A percentile compares a stretch with the other conserved stretches of the same genome.
phyloP scores from a whole-genome alignment of 495 filamentous ascomycete species.

The Pseudevernia furfuracea region DNA sequence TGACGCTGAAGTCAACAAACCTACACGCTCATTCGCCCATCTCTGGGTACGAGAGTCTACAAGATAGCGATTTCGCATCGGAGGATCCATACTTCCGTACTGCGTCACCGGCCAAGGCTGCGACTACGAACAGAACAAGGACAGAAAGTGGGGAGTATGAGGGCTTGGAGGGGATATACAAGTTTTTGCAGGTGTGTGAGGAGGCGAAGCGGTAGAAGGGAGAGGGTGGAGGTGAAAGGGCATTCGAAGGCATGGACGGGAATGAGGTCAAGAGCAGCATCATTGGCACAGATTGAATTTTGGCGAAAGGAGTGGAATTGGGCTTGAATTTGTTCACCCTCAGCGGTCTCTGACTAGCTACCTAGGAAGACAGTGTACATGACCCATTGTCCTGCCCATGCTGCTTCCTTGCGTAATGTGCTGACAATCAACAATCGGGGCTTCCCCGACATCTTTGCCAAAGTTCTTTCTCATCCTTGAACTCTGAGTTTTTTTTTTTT shows the following conservation, averaged over 20 bases:
- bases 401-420: neutral
- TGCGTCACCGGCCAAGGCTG: constrained; percentile 6
- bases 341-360: neutral
- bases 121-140: constrained; percentile 27
- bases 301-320: neutral
- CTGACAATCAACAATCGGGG: neutral
- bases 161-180: constrained; percentile 77
- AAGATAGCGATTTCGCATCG: constrained; percentile 31
- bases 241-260: neutral
- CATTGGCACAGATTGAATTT: constrained; percentile 3
- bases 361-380: neutral
- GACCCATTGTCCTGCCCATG: neutral
- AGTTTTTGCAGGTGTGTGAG: constrained; percentile 83
- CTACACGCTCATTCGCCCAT: constrained; percentile 13
- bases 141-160: constrained; percentile 56
- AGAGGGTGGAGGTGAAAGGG: neutral
- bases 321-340: neutral
- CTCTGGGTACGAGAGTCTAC: constrained; percentile 30
- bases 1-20: constrained; percentile 15
- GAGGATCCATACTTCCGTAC: constrained; percentile 34
- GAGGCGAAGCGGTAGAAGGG: constrained; percentile 37
- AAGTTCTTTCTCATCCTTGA: neutral
- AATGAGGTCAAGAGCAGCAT: neutral
- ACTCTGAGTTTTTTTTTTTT: neutral
- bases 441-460: neutral